These are phyloP conservation scores for Pseudocohnilembus persalinus DNA, from an alignment of 169 alveolate genomes.

Conservation along the genomic window DNA sequence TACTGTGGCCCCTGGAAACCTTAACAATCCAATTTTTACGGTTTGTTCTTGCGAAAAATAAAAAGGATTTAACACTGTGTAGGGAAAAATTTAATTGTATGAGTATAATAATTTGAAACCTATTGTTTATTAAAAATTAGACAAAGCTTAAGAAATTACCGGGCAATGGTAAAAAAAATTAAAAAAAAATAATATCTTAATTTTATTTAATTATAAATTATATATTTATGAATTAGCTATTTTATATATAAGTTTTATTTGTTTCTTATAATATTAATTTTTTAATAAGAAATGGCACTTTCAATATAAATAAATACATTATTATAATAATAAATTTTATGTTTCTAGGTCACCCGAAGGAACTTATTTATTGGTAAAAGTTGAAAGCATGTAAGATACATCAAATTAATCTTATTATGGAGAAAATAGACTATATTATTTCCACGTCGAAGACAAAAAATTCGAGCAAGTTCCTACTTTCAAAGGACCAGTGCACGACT, in stretches of 20 bases:
- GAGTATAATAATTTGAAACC: not conserved
- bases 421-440: slow-evolving; percentile 48
- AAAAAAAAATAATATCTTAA: too few relatives aligned
- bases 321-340: too few relatives aligned
- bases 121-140: not conserved
- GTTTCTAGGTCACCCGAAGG: slow-evolving; percentile 61
- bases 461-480: slow-evolving; percentile 27
- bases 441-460: slow-evolving; percentile 31
- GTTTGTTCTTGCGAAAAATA: not conserved
- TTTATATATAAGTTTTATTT: too few relatives aligned
- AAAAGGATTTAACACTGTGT: not conserved
- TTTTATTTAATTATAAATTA: too few relatives aligned
- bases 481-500: slow-evolving; percentile 73
- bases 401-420: slow-evolving; percentile 72
- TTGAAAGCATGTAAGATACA: slow-evolving; percentile 57
- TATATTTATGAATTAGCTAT: too few relatives aligned
- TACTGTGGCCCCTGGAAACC: not conserved
- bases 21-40: not conserved
- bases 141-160: slow-evolving; percentile 51
- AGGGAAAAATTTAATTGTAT: not conserved
- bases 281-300: too few relatives aligned
- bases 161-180: too few relatives aligned
- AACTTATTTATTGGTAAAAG: slow-evolving; percentile 43
- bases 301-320: too few relatives aligned
- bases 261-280: too few relatives aligned